Conservation (phyloP, 768 basidiomycete species). For the Russula sp. region DNA sequence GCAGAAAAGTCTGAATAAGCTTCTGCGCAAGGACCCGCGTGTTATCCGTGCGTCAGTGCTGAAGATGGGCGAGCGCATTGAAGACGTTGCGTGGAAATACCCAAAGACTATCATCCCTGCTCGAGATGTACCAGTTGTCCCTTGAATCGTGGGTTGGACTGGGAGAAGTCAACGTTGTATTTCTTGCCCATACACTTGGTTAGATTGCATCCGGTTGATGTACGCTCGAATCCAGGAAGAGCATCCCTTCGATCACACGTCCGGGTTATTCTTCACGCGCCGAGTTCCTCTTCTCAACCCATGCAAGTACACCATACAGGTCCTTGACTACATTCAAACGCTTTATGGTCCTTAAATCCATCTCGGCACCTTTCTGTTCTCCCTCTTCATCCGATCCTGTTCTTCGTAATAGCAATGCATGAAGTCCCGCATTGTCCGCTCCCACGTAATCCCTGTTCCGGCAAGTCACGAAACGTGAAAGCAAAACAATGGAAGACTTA, state of each 20-base stretch:
- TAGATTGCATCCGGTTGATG: not conserved
- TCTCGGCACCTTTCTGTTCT: slow-evolving; percentile 35
- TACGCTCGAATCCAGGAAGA: not conserved
- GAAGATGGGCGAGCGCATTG: slow-evolving; percentile 66
- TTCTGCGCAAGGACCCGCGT: slow-evolving; percentile 72
- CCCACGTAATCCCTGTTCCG: slow-evolving; percentile 56
- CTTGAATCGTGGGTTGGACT: not conserved
- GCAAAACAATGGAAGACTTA: slow-evolving; percentile 24
- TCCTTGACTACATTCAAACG: slow-evolving; percentile 29
- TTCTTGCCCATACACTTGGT: not conserved
- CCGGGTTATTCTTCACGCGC: not conserved
- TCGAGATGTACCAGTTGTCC: slow-evolving; percentile 11
- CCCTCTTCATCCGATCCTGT: slow-evolving; percentile 41
- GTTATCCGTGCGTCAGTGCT: slow-evolving; percentile 78
- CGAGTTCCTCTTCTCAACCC: slow-evolving; percentile 27
- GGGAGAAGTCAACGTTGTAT: not conserved
- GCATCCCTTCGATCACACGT: not conserved
- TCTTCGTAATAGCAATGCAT: slow-evolving; percentile 51
- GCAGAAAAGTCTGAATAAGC: slow-evolving; percentile 51
- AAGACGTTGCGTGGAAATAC: slow-evolving; percentile 54
- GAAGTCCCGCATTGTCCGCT: slow-evolving; percentile 46
- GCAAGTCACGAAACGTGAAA: not conserved
- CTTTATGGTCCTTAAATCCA: slow-evolving; percentile 35
- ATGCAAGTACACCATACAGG: slow-evolving; percentile 32
- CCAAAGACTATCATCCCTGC: slow-evolving; percentile 33